A percentile compares a stretch with the other conserved stretches of the same genome.
Conservation (phyloP, 305 asterid species). For the Ilex paraguariensis region DNA sequence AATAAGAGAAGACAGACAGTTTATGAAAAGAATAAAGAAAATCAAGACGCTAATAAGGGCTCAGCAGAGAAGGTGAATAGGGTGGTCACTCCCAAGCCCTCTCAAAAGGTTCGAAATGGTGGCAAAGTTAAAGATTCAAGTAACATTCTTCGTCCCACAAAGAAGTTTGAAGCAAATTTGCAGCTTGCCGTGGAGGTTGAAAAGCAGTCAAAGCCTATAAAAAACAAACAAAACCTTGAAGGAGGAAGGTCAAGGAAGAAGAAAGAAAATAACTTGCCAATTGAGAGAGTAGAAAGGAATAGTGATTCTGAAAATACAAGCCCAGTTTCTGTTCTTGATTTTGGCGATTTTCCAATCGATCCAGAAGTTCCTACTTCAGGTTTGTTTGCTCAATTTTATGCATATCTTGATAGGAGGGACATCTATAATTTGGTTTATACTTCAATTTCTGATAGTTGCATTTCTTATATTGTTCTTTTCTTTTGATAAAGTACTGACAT, state of each 20-base stretch:
- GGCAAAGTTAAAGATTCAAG: conserved; percentile 11
- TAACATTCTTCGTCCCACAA: conserved; percentile 16
- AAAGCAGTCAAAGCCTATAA: conserved; percentile 2
- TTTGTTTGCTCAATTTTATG: conserved; percentile 17
- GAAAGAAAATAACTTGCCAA: conserved; percentile 15
- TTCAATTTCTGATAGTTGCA: not conserved
- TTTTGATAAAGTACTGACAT: not conserved
- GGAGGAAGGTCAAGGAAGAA: conserved; percentile 11
- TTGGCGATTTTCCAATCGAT: conserved; percentile 31
- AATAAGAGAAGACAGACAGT: conserved; percentile 13
- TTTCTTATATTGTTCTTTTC: too few relatives aligned
- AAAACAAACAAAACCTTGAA: not conserved
- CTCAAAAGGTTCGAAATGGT: not conserved
- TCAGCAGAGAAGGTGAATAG: not conserved
- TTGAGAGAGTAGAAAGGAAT: conserved; percentile 24
- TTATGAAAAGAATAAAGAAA: conserved; percentile 28
- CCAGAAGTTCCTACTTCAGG: conserved; percentile 38
- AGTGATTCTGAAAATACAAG: conserved; percentile 55
- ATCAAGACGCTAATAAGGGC: conserved; percentile 3
- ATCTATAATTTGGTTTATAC: not conserved
- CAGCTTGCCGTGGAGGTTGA: not conserved
- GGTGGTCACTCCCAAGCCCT: not conserved
- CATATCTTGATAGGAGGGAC: not conserved
- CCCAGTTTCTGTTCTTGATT: conserved; percentile 67
- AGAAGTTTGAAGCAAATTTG: conserved; percentile 11